Conservation (phyloP, 2,329 filamentous ascomycete genomes). For the Venturia pyrina region DNA sequence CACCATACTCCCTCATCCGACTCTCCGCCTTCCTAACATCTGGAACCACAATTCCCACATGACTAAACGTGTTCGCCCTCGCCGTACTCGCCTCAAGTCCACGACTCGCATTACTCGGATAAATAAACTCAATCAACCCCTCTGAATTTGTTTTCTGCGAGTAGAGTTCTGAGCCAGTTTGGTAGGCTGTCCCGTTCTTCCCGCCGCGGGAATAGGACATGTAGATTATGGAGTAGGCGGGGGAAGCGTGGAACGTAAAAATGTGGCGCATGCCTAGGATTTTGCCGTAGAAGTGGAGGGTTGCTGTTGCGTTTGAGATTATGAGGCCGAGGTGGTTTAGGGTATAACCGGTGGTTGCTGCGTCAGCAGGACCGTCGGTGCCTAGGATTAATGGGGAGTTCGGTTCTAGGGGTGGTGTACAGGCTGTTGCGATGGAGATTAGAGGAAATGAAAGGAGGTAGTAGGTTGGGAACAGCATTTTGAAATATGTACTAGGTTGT, state of each 20-base stretch:
- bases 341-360: slow-evolving; percentile 25
- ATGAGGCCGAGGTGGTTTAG: slow-evolving; percentile 28
- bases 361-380: slow-evolving; percentile 21
- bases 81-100: slow-evolving; percentile 7
- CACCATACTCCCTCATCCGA: slow-evolving; percentile 17
- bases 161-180: slow-evolving; percentile 24
- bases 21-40: slow-evolving; percentile 22
- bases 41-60: slow-evolving; percentile 29
- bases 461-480: background rate
- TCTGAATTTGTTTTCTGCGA: slow-evolving; percentile 27
- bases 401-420: slow-evolving; percentile 7
- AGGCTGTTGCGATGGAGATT: background rate
- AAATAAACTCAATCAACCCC: slow-evolving; percentile 24
- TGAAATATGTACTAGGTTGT: background rate
- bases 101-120: background rate
- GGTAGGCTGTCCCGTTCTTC: slow-evolving; percentile 29
- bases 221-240: slow-evolving; percentile 25
- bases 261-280: slow-evolving; percentile 28
- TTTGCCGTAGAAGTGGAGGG: slow-evolving; percentile 25
- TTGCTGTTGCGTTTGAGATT: slow-evolving; percentile 22
- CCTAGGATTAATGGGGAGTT: slow-evolving; percentile 10
- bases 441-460: background rate
- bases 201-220: slow-evolving; percentile 28
- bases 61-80: slow-evolving; percentile 24
- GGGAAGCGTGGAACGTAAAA: slow-evolving; percentile 23